Evolutionary conservation across 140 eudicot genomes (phyloP), one percentile per base, ranked within the genome.

Genomic region (Ambrosia hybrid): DNA sequence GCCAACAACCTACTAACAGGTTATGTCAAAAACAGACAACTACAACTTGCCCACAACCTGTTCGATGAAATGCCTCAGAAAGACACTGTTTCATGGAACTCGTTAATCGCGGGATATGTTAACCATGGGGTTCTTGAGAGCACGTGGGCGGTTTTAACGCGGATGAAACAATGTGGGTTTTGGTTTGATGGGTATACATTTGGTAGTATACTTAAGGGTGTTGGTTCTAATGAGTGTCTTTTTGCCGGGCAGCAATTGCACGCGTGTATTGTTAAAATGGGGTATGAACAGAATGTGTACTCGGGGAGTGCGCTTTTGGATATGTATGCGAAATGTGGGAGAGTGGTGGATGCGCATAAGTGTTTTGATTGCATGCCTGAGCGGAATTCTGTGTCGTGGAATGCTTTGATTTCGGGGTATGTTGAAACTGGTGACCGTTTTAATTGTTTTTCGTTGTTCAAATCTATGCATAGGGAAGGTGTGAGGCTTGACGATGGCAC

Each of bases 81-180:
- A 73, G 95, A 88, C 74, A 62, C 89, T 12, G 89, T 83, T 74
- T 78, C 96, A 61, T 94, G 99, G 99, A 94, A 94, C 83, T 70
- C 91, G 33, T 30, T 86, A 74, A 79, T 94, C 36, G 63, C 96
- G 26, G 94, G 89, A 11, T 85, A 86, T 55, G 86, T 86, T 26
- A 86, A 81, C 48, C 70, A 65, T 15, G 89, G 96, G 74, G 64
- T 46, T 12, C 59, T 84, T 39, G 62, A 59, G 73, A 43, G 73
- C 55, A 81, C 89, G 0, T 93, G 91, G 96, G 87, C 72, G 68
- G 64, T 84, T 73, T 57, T 93, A 15, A 62, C 69, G 53, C 72
- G 82, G 6, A 93, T 90, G 98, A 87, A 80, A 81, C 76, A 61
- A 16, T 34, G 38, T 46, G 87, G 88, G 59, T 78, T 93, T 60